A percentile compares a stretch with the other conserved stretches of the same genome.
Conservation (phyloP, 1,139 yeast genomes). For the Sugiyamaella grinbergsii region DNA sequence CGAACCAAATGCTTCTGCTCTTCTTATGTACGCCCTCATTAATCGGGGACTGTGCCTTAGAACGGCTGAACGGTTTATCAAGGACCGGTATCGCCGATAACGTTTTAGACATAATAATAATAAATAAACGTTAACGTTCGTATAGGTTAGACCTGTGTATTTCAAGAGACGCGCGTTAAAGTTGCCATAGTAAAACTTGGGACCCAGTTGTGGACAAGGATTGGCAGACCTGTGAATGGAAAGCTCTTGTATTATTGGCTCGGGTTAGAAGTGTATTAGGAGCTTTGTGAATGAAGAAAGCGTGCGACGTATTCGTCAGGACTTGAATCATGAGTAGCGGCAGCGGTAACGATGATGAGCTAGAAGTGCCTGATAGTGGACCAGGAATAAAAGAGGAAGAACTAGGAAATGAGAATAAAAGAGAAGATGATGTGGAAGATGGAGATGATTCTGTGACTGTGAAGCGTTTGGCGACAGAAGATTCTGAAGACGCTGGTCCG, state of each 20-base stretch:
- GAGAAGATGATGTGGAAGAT: background rate
- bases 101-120: constrained; percentile 13
- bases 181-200: background rate
- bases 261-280: too few species aligned
- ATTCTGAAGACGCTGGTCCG: too few species aligned
- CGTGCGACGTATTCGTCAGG: background rate
- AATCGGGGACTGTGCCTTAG: too few species aligned
- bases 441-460: background rate
- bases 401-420: background rate
- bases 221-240: background rate
- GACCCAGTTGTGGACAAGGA: background rate
- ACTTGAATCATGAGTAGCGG: constrained; percentile 5
- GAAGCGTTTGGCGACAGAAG: background rate
- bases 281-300: too few species aligned
- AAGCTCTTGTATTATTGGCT: background rate
- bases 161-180: constrained; percentile 2
- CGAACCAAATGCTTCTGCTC: too few species aligned
- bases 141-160: background rate
- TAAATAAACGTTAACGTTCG: constrained; percentile 4
- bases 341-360: constrained; percentile 8
- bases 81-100: constrained; percentile 5
- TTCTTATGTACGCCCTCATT: too few species aligned
- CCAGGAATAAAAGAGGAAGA: constrained; percentile 1
- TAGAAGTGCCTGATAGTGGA: constrained; percentile 1
- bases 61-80: constrained; percentile 14